A percentile compares a stretch with the other conserved stretches of the same genome.
Evolutionary conservation across 2,329 filamentous ascomycete species (phyloP).

Genomic region (Hirsutella thompsonii): DNA sequence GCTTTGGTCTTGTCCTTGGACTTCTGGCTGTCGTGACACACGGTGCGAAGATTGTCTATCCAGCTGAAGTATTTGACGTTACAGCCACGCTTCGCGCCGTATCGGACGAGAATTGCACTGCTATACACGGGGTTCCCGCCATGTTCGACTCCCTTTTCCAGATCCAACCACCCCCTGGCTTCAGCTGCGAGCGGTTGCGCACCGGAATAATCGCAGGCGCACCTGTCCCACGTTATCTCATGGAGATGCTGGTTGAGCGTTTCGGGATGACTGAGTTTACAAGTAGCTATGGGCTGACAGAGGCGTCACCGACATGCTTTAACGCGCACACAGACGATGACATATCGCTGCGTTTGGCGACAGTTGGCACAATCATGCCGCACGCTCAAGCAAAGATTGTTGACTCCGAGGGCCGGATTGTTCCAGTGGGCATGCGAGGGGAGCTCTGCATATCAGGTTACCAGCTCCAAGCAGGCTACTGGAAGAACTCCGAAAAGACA

Average conservation of each 20-base stretch:
- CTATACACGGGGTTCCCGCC: constrained; percentile 68
- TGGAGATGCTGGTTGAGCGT: constrained; percentile 57
- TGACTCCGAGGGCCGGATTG: constrained; percentile 48
- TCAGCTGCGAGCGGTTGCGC: constrained; percentile 41
- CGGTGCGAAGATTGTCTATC: constrained; percentile 64
- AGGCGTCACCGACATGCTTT: constrained; percentile 70
- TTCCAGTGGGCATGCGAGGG: constrained; percentile 55
- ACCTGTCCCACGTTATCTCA: constrained; percentile 61
- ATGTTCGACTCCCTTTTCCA: constrained; percentile 64
- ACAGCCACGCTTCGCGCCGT: constrained; percentile 53
- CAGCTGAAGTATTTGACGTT: constrained; percentile 61
- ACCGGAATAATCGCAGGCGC: constrained; percentile 73
- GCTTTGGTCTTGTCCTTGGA: constrained; percentile 69
- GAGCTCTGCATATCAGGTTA: constrained; percentile 72
- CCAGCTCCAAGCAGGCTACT: constrained; percentile 55
- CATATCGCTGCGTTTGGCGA: constrained; percentile 51
- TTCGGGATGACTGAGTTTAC: constrained; percentile 68
- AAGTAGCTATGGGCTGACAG: constrained; percentile 60
- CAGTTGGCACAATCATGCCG: constrained; percentile 65
- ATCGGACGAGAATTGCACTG: constrained; percentile 55
- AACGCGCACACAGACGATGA: constrained; percentile 66
- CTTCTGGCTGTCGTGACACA: constrained; percentile 61
- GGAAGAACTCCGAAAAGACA: constrained; percentile 64
- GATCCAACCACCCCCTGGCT: constrained; percentile 25
- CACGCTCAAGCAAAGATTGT: constrained; percentile 69